Base-by-base conservation (phyloP, 495 filamentous ascomycete species). In the Melanomma pulvis-pyrius region DNA sequence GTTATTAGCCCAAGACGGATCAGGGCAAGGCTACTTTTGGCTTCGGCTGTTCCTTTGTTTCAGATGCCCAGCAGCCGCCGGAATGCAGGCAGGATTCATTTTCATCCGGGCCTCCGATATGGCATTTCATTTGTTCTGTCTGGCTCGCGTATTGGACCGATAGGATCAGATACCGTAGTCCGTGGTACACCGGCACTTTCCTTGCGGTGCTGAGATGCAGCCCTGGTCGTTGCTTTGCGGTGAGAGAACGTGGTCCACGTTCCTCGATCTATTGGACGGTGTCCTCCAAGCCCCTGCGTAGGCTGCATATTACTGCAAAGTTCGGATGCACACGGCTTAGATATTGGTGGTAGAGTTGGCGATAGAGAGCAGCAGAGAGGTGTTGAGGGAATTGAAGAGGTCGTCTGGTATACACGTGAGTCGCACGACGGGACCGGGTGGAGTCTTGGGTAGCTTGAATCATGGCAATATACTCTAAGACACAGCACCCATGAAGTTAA, bases 301-400 rank as follows among this genome's bases (percentile, higher is more conserved):
- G 28, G 22, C 17, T 56, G 51, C 61, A 64, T 41, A 54, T 41
- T 49, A 22, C 61, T 57, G 61, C 61, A 56, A 39, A 48, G 15
- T 3, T 19, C 26, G 22, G 32, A 58, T 21, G 55, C 15, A 4
- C 11, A 51, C 4, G 48, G 26, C 19, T 7, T 34, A 12, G 30
- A 34, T 12, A n/a, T 44, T 44, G 39, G 13, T n/a, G 39, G n/a
- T 44, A 15, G 39, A 44, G 13, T 3, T 12, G 39, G 39, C 8
- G 9, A n/a, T n/a, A n/a, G n/a, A n/a, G n/a, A n/a, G n/a, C 39
- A 44, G 17, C 39, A 3, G 30, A 34, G 30, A 44, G 39, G n/a
- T 6, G 39, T 12, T 2, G 13, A 17, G 17, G 13, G 39, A 11
- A 11, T 44, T 6, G 39, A 44, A 15, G n/a, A 6, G 13, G 39